Evolutionary conservation across 2,329 filamentous ascomycete species (phyloP).

Genomic region (Pseudogymnoascus sp.): DNA sequence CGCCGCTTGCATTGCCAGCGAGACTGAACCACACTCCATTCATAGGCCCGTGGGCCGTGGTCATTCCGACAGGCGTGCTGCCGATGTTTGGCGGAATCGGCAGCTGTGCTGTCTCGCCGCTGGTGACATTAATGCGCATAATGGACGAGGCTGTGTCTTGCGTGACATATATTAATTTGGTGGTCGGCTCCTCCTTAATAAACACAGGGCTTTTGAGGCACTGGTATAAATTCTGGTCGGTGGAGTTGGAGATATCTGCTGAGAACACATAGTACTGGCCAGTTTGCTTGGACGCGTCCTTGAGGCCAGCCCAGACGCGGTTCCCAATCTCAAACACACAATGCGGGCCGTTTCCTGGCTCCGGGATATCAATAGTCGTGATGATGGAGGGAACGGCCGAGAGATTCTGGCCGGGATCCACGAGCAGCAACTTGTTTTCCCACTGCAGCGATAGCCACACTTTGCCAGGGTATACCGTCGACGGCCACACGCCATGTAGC

Average conservation of each 20-base stretch:
- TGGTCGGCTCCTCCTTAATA: conserved; percentile 8
- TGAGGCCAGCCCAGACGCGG: conserved; percentile 8
- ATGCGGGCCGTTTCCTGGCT: conserved; percentile 9
- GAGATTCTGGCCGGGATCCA: conserved; percentile 5
- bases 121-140: conserved; percentile 9
- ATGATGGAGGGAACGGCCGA: background rate
- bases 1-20: conserved; percentile 5
- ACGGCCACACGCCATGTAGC: conserved; percentile 6
- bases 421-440: conserved; percentile 8
- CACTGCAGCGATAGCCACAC: conserved; percentile 8
- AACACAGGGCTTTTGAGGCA: conserved; percentile 9
- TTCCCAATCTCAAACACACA: conserved; percentile 9
- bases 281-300: conserved; percentile 9
- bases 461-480: conserved; percentile 2
- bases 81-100: conserved; percentile 3
- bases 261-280: conserved; percentile 10
- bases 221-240: conserved; percentile 1
- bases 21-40: conserved; percentile 8
- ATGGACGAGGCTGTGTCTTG: conserved; percentile 6
- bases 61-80: conserved; percentile 6
- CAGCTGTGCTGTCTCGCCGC: conserved; percentile 4
- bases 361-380: conserved; percentile 6
- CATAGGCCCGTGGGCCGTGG: conserved; percentile 1
- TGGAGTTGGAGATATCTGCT: conserved; percentile 4
- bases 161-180: conserved; percentile 10